A percentile compares a stretch with the other conserved stretches of the same genome.
These are phyloP conservation scores for Stephanodiscus triporus DNA, from an alignment of 108 stramenopile species.

Conservation along the genomic window DNA sequence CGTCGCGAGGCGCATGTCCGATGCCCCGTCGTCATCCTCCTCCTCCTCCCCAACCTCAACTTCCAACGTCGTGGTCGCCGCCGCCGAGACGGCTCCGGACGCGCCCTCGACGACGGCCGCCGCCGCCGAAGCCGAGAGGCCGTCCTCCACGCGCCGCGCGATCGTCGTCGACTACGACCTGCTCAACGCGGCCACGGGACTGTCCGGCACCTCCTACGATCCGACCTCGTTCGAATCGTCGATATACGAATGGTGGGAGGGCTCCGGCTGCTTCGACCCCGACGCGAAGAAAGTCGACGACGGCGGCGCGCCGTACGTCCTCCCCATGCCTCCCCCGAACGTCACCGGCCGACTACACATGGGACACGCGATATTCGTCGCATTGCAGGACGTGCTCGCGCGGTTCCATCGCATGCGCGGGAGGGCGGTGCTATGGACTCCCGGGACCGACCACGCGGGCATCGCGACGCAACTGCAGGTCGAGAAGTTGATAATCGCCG, in stretches of 20 bases:
- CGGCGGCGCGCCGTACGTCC: constrained; percentile 68
- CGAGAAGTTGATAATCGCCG: not conserved
- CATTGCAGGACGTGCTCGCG: constrained; percentile 97
- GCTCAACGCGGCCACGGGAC: too few relatives aligned
- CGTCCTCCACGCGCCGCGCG: too few relatives aligned
- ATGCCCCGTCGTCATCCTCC: too few relatives aligned
- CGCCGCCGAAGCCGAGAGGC: too few relatives aligned
- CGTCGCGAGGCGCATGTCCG: too few relatives aligned
- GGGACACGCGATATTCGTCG: constrained; percentile 99
- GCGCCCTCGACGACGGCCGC: too few relatives aligned
- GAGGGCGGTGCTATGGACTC: constrained; percentile 94
- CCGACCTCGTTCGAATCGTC: constrained; percentile 60
- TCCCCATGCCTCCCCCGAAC: constrained; percentile 99
- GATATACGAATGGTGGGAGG: constrained; percentile 89
- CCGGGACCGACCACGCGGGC: constrained; percentile 98
- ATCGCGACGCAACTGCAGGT: constrained; percentile 98
- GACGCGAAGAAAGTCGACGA: constrained; percentile 62
- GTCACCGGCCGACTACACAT: constrained; percentile 99
- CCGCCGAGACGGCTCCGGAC: too few relatives aligned
- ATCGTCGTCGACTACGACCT: too few relatives aligned
- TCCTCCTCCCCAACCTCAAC: too few relatives aligned
- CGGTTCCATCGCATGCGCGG: constrained; percentile 98
- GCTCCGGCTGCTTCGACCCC: constrained; percentile 79
- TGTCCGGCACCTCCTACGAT: too few relatives aligned
- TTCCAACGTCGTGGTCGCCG: too few relatives aligned